Conservation (phyloP, 2,329 filamentous ascomycete genomes). For the Apiospora malaysiana region DNA sequence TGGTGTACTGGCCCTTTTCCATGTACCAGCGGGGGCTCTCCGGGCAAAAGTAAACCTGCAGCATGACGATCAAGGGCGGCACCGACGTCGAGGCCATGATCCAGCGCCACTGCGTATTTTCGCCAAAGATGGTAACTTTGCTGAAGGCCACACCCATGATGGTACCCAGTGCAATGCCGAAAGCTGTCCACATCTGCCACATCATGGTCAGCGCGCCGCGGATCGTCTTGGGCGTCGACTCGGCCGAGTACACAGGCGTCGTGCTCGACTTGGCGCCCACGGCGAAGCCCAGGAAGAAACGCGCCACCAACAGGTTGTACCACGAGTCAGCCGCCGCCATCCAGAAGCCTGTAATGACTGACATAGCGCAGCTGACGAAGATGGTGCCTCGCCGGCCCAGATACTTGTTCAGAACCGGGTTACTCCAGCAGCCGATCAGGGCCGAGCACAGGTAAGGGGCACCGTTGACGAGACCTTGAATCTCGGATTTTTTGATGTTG, state of each 20-base stretch:
- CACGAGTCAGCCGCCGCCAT: conserved; percentile 65
- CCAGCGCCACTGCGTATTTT: conserved; percentile 65
- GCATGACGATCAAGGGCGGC: conserved; percentile 65
- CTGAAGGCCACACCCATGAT: conserved; percentile 70
- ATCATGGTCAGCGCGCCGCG: conserved; percentile 60
- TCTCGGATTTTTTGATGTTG: conserved; percentile 60
- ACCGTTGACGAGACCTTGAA: conserved; percentile 64
- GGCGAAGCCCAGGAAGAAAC: conserved; percentile 64
- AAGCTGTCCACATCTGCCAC: conserved; percentile 63
- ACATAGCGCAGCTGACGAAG: conserved; percentile 68
- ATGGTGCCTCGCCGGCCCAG: conserved; percentile 69
- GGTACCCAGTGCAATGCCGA: conserved; percentile 70
- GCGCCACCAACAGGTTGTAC: conserved; percentile 59
- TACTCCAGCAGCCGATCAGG: conserved; percentile 73
- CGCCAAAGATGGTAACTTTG: conserved; percentile 45
- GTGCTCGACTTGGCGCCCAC: conserved; percentile 61
- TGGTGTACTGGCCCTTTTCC: conserved; percentile 60
- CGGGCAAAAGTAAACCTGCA: conserved; percentile 65
- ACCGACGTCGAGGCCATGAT: conserved; percentile 70
- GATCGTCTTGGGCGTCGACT: conserved; percentile 58
- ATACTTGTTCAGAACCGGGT: conserved; percentile 55
- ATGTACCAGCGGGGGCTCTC: conserved; percentile 72
- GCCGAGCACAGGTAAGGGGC: conserved; percentile 70
- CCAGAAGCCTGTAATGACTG: conserved; percentile 65
- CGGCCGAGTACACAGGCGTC: conserved; percentile 59